Base-by-base conservation (phyloP, 345 rosid species). In the Odontarrhena argentea region DNA sequence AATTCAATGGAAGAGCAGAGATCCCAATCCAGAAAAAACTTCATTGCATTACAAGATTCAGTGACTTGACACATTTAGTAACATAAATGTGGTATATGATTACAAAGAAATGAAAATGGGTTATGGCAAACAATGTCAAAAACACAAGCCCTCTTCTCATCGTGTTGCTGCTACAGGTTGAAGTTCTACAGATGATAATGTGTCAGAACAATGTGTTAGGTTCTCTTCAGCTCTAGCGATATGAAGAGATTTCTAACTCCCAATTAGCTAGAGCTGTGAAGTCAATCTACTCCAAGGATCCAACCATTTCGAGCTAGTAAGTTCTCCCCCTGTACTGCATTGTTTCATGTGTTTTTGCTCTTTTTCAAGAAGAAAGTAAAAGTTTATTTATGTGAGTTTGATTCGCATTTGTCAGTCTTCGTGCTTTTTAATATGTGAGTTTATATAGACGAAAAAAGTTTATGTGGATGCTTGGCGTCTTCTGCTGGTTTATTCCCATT, bases 111-210 rank as follows among this genome's bases (percentile, higher is more conserved):
- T 35, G 48, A 30, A 3, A 30, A 37, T 44, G 24, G 43, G 51
- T 32, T 4, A 14, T 6, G 22, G 22, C 22, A 18, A 18, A 18
- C 6, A 9, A 30, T 14, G 15, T 36, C 8, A 28, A 42, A 41
- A 12, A 24, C 40, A 36, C 30, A 46, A 13, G 37, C 8, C 64
- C n/a, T 35, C 43, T 28, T 55, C 35, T 32, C 42, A 42, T 42
- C 70, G 15, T 45, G 63, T 45, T 25, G 15, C 3, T 43, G 13
- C 32, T 44, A 15, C 53, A 43, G 65, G 65, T 60, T 60, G 28
- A 28, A 60, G 13, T 44, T 30, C 4, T 44, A 5, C 13, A 13
- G 42, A 44, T 8, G 51, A 26, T n/a, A n/a, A n/a, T 41, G 50
- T 43, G 8, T 37, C 35, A 57, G n/a, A n/a, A n/a, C n/a, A n/a